Conservation (phyloP, 495 filamentous ascomycete genomes). For the Penicillium canescens region DNA sequence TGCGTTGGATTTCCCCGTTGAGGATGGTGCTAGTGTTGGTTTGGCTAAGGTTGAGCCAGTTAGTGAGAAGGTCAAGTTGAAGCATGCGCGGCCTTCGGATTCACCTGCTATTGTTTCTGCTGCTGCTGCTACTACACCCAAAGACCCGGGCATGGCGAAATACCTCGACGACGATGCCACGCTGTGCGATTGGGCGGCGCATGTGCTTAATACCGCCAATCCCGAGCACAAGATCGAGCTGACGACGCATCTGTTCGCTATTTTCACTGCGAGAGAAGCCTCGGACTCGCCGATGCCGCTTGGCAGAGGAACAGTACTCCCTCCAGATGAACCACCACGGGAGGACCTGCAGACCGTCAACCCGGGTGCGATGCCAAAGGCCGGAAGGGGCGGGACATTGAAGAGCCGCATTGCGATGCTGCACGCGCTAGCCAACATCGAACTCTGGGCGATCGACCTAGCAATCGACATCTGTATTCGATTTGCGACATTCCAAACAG, state of each 20-base stretch:
- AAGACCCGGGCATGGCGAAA: conserved; percentile 20
- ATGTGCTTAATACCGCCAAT: conserved; percentile 50
- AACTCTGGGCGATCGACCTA: conserved; percentile 55
- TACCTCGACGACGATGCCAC: conserved; percentile 48
- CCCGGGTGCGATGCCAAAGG: conserved; percentile 43
- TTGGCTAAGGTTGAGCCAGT: conserved; percentile 44
- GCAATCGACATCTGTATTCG: conserved; percentile 56
- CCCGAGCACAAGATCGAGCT: conserved; percentile 56
- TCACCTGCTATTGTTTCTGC: conserved; percentile 6
- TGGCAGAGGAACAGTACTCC: conserved; percentile 34
- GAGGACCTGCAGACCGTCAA: conserved; percentile 42
- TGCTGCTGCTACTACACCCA: neutral
- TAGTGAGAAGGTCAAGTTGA: conserved; percentile 52
- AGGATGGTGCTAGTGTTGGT: conserved; percentile 18
- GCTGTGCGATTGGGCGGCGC: conserved; percentile 53
- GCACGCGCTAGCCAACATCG: conserved; percentile 54
- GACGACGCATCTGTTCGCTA: conserved; percentile 46
- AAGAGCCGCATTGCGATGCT: conserved; percentile 54
- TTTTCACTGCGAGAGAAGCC: conserved; percentile 42
- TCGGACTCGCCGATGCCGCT: conserved; percentile 47
- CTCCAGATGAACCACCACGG: conserved; percentile 48
- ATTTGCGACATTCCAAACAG: conserved; percentile 49
- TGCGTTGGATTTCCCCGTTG: conserved; percentile 30
- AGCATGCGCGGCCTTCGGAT: conserved; percentile 30
- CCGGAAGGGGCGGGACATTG: conserved; percentile 44